These are phyloP conservation scores for Trichophyton rubrum DNA, from an alignment of 2,329 filamentous ascomycete genomes.

Conservation along the genomic window DNA sequence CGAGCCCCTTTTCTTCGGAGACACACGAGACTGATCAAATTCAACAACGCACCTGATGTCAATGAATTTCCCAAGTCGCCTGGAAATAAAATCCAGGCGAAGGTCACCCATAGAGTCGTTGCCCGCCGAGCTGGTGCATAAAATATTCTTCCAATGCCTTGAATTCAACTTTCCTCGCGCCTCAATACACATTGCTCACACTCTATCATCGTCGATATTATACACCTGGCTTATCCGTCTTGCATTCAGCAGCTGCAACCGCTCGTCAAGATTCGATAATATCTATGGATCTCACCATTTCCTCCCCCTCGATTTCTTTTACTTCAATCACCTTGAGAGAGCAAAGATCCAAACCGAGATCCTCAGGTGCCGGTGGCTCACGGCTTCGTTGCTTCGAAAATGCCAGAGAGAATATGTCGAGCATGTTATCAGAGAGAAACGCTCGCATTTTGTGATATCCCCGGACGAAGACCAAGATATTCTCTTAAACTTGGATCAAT, in stretches of 20 bases:
- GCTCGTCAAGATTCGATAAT: slow-evolving; percentile 16
- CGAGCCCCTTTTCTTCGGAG: too few relatives aligned
- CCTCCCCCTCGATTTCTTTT: slow-evolving; percentile 26
- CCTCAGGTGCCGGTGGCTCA: slow-evolving; percentile 32
- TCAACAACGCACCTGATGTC: background rate
- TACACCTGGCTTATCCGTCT: slow-evolving; percentile 34
- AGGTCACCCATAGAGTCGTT: slow-evolving; percentile 12
- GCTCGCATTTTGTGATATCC: slow-evolving; percentile 18
- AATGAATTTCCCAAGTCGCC: background rate
- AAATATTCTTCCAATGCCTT: slow-evolving; percentile 39
- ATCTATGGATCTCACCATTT: slow-evolving; percentile 30
- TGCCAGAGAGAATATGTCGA: slow-evolving; percentile 30
- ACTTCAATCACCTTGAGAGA: slow-evolving; percentile 19
- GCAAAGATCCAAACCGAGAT: slow-evolving; percentile 26
- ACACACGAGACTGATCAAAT: background rate
- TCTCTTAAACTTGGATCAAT: slow-evolving; percentile 18
- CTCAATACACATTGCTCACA: slow-evolving; percentile 31
- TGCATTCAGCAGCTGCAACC: slow-evolving; percentile 30
- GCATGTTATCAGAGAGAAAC: slow-evolving; percentile 24
- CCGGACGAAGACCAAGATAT: slow-evolving; percentile 15
- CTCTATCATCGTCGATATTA: slow-evolving; percentile 29
- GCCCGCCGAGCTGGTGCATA: slow-evolving; percentile 26
- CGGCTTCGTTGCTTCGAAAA: slow-evolving; percentile 24
- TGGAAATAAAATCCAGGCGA: background rate
- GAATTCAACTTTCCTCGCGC: slow-evolving; percentile 37